Evolutionary conservation across 208 protist genomes (phyloP).

Genomic region (Tritrichomonas musculus): DNA sequence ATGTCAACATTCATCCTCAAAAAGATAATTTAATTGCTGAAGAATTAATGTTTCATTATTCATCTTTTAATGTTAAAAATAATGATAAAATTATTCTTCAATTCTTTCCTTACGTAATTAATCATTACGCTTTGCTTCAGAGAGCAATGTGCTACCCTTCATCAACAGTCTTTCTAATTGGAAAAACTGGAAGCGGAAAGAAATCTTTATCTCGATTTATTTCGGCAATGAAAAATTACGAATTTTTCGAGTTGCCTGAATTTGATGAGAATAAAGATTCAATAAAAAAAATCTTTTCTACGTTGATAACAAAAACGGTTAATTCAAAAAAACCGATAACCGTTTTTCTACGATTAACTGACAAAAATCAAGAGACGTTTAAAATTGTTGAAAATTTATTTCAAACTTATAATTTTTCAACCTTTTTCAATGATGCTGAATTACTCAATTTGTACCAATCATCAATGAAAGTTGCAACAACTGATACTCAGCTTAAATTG

Average conservation of each 20-base stretch:
- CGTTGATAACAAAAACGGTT: no score
- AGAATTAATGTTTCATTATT: background rate
- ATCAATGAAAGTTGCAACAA: no score
- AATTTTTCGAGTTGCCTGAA: background rate
- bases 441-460: no score
- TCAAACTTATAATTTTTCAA: no score
- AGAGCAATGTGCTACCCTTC: background rate
- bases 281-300: no score
- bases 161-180: background rate
- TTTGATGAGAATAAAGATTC: no score
- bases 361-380: no score
- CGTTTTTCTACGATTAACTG: no score
- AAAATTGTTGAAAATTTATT: no score
- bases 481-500: no score
- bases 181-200: background rate
- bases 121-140: background rate
- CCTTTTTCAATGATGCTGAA: no score
- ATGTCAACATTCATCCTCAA: background rate
- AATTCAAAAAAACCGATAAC: no score
- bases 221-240: background rate
- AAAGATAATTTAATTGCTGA: background rate
- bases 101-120: background rate
- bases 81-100: background rate
- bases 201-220: background rate
- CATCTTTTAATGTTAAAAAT: background rate